phyloP scores from a whole-genome alignment of 192 early-diverging fungal species.

The Coemansia sp. region DNA sequence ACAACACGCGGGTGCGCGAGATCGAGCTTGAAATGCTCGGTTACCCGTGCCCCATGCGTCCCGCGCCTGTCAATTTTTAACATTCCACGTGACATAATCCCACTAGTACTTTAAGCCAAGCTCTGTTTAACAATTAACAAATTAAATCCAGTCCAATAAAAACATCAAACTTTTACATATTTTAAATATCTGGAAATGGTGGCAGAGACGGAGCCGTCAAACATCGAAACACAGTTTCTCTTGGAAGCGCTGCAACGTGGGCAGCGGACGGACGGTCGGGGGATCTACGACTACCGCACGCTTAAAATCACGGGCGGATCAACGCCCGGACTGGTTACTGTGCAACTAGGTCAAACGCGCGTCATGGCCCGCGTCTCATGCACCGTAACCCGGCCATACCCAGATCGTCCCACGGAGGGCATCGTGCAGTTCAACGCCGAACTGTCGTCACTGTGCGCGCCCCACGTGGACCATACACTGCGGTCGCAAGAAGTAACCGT shows the following conservation, averaged over 20 bases:
- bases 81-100: neutral
- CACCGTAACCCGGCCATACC: slow-evolving; percentile 66
- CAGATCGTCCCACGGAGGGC: slow-evolving; percentile 86
- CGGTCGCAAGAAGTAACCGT: slow-evolving; percentile 82
- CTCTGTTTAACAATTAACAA: too few relatives aligned
- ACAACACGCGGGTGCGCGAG: slow-evolving; percentile 34
- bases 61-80: slow-evolving; percentile 30
- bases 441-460: slow-evolving; percentile 82
- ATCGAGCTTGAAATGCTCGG: slow-evolving; percentile 51
- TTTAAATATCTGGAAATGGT: slow-evolving; percentile 26
- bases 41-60: slow-evolving; percentile 45
- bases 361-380: slow-evolving; percentile 70
- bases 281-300: slow-evolving; percentile 70
- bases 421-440: slow-evolving; percentile 83
- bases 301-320: slow-evolving; percentile 67
- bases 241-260: slow-evolving; percentile 67
- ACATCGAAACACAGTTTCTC: slow-evolving; percentile 76
- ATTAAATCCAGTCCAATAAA: too few relatives aligned
- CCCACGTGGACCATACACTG: slow-evolving; percentile 61
- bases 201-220: slow-evolving; percentile 59
- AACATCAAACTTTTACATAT: neutral
- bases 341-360: slow-evolving; percentile 81
- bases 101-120: neutral
- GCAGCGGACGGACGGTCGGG: slow-evolving; percentile 76
- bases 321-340: slow-evolving; percentile 71